Percentiles rank a stretch among this genome's conserved stretches.
Conservation (phyloP, 306 rosid species). For the Glycyrrhiza uralensis region DNA sequence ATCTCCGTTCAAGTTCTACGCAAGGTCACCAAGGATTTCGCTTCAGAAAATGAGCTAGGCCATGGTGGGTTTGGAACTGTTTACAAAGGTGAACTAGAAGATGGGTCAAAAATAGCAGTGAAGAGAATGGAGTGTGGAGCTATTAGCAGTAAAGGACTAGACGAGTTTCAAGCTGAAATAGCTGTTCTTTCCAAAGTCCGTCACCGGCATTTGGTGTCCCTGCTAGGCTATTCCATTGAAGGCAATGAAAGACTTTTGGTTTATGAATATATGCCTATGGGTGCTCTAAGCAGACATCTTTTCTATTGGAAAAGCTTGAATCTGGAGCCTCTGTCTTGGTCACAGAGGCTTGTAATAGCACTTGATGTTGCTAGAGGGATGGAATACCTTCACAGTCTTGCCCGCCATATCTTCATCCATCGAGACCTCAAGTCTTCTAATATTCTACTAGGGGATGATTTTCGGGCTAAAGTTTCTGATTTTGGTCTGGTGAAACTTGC, state of each 20-base stretch:
- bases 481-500: conserved; percentile 89
- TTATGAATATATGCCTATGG: conserved; percentile 74
- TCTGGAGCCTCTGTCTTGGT: conserved; percentile 67
- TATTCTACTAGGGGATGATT: conserved; percentile 60
- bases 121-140: conserved; percentile 81
- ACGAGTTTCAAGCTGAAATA: conserved; percentile 76
- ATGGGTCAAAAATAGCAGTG: conserved; percentile 64
- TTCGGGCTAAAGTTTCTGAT: conserved; percentile 75
- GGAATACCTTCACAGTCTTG: conserved; percentile 70
- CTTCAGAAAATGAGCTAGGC: conserved; percentile 66
- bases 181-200: conserved; percentile 75
- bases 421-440: conserved; percentile 81
- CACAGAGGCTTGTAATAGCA: conserved; percentile 64
- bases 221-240: conserved; percentile 60
- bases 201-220: conserved; percentile 74
- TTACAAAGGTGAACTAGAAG: conserved; percentile 70
- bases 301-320: conserved; percentile 67
- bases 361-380: conserved; percentile 81
- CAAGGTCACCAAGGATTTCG: conserved; percentile 52
- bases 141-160: conserved; percentile 49
- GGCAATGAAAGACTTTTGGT: conserved; percentile 71
- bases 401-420: conserved; percentile 69
- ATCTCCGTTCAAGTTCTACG: conserved; percentile 65
- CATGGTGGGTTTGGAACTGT: conserved; percentile 84
- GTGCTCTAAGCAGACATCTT: conserved; percentile 79